A percentile compares a stretch with the other conserved stretches of the same genome.
phyloP scores from a whole-genome alignment of 495 filamentous ascomycete genomes.

The Pyrenopolyporus hunteri region DNA sequence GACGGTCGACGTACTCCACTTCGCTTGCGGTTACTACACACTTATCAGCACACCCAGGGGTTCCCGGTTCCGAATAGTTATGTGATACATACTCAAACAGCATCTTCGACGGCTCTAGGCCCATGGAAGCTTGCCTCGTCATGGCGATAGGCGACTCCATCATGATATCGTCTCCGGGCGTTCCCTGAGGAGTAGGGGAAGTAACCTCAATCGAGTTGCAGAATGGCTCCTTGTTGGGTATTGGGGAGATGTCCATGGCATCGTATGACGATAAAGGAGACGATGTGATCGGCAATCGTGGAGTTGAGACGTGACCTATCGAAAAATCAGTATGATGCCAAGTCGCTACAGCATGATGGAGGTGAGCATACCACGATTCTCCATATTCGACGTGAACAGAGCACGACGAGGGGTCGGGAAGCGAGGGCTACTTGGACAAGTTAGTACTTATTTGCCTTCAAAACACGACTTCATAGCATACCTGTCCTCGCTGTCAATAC shows the following conservation, averaged over 20 bases:
- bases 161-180: conserved; percentile 50
- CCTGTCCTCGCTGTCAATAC: conserved; percentile 83
- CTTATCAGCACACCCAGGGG: conserved; percentile 9
- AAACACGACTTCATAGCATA: conserved; percentile 50
- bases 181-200: conserved; percentile 67
- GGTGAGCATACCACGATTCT: conserved; percentile 70
- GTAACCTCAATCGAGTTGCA: conserved; percentile 64
- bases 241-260: conserved; percentile 90
- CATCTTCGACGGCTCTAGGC: conserved; percentile 57
- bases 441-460: conserved; percentile 34
- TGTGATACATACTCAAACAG: conserved; percentile 54
- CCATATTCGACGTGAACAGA: conserved; percentile 83
- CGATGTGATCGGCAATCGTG: conserved; percentile 82
- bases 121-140: conserved; percentile 52
- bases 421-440: conserved; percentile 70
- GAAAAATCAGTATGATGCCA: conserved; percentile 12
- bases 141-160: conserved; percentile 57
- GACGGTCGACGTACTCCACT: conserved; percentile 65
- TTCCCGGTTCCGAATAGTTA: neutral
- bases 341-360: conserved; percentile 1
- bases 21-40: conserved; percentile 59
- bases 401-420: conserved; percentile 90
- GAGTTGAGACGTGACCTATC: conserved; percentile 78
- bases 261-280: conserved; percentile 73
- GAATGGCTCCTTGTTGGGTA: conserved; percentile 86